Percentiles rank a stretch among this genome's conserved stretches.
phyloP scores from a whole-genome alignment of 352 stramenopile genomes.

The Globisporangium uncinulatum region DNA sequence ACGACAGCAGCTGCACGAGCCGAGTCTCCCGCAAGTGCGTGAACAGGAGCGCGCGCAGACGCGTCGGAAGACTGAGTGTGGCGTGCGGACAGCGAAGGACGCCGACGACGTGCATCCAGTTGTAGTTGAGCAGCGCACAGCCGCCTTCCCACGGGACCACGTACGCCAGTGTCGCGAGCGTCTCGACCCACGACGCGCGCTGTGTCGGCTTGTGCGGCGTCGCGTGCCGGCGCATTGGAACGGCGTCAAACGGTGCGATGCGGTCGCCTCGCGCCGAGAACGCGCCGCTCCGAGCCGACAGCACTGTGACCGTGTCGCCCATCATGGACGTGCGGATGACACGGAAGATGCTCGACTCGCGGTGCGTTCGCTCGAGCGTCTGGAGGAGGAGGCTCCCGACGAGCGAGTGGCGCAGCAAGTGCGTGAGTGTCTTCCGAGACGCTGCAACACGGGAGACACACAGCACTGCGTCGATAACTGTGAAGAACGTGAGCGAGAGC shows the following conservation, averaged over 20 bases:
- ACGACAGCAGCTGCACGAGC: conserved; percentile 30
- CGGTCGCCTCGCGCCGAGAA: conserved; percentile 12
- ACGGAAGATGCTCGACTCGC: conserved; percentile 10
- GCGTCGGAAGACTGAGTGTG: conserved; percentile 5
- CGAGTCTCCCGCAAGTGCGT: conserved; percentile 13
- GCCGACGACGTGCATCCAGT: conserved; percentile 40
- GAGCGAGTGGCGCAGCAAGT: conserved; percentile 2
- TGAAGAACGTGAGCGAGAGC: conserved; percentile 19
- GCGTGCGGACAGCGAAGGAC: conserved; percentile 22
- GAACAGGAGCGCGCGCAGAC: conserved; percentile 21
- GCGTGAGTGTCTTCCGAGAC: neutral
- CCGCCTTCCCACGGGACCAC: conserved; percentile 35
- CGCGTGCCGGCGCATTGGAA: conserved; percentile 1
- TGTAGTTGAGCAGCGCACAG: conserved; percentile 23
- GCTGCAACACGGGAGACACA: conserved; percentile 7
- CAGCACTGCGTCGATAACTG: conserved; percentile 15
- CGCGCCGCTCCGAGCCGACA: conserved; percentile 6
- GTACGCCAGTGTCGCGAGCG: conserved; percentile 2
- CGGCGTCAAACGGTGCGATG: conserved; percentile 11
- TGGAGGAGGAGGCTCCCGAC: conserved; percentile 1
- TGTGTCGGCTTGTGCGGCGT: conserved; percentile 4
- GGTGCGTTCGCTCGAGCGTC: neutral
- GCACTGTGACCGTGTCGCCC: conserved; percentile 3
- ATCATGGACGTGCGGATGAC: conserved; percentile 1
- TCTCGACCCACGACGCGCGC: conserved; percentile 1